Evolutionary conservation across 345 rosid genomes (phyloP).

Genomic region (Stellera chamaejasme): DNA sequence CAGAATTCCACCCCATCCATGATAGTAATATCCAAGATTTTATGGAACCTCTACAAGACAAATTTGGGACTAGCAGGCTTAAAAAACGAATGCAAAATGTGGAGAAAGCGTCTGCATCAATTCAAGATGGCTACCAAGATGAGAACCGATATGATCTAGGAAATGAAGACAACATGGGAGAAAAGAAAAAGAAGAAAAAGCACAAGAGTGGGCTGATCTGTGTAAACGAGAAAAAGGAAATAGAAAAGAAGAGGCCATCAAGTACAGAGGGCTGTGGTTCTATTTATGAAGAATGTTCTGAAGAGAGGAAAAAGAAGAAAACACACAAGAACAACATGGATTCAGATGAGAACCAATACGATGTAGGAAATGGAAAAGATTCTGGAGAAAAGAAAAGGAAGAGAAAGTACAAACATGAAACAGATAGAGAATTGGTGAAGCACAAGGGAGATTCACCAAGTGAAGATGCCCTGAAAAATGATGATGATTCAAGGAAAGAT

Average conservation of each 20-base stretch:
- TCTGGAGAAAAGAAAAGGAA: conserved; percentile 6
- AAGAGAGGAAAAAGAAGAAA: conserved; percentile 8
- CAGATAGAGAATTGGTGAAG: no score
- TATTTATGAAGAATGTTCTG: not conserved
- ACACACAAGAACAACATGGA: conserved; percentile 17
- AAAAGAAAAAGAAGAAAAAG: conserved; percentile 10
- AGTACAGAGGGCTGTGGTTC: no score
- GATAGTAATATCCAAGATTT: conserved; percentile 63
- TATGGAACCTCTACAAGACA: conserved; percentile 55
- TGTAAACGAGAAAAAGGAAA: no score
- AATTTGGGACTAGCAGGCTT: conserved; percentile 49
- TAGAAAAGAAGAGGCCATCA: no score
- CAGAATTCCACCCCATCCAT: conserved; percentile 79
- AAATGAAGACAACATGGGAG: not conserved
- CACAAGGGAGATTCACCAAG: no score
- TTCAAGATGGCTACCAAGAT: conserved; percentile 3
- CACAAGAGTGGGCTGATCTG: not conserved
- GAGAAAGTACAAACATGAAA: conserved; percentile 2
- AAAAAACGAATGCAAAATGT: conserved; percentile 40
- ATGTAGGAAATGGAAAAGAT: not conserved
- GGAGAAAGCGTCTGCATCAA: conserved; percentile 32
- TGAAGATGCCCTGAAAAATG: not conserved
- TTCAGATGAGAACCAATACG: conserved; percentile 1
- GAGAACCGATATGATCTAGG: conserved; percentile 10
- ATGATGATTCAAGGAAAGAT: conserved; percentile 7